Evolutionary conservation across 1,139 yeast genomes (phyloP).

Genomic region (Kodamaea fungicola): DNA sequence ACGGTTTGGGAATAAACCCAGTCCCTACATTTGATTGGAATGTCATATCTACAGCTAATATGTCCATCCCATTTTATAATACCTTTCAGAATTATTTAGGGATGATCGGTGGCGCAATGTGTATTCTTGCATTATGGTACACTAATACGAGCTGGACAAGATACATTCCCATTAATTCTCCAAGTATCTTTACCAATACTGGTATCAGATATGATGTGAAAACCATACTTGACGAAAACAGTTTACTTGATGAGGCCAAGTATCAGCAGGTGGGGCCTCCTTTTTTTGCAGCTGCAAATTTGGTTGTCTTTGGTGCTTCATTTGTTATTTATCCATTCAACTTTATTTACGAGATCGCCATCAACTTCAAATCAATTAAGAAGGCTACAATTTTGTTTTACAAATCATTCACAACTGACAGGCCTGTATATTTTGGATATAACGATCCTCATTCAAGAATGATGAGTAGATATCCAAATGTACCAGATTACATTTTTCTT

Average conservation of each 20-base stretch:
- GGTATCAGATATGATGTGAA: conserved; percentile 12
- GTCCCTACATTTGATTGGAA: conserved; percentile 17
- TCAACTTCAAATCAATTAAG: conserved; percentile 8
- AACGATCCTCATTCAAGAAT: conserved; percentile 13
- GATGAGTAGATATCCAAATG: conserved; percentile 14
- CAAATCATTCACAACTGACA: conserved; percentile 6
- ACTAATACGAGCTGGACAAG: conserved; percentile 14
- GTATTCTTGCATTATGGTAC: conserved; percentile 13
- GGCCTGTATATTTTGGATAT: conserved; percentile 12
- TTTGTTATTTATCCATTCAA: conserved; percentile 16
- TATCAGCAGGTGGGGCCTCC: conserved; percentile 34
- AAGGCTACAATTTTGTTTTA: conserved; percentile 6
- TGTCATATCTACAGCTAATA: conserved; percentile 7
- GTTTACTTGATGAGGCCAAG: conserved; percentile 12
- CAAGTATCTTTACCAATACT: conserved; percentile 11
- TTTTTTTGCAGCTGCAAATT: conserved; percentile 30
- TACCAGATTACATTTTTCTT: conserved; percentile 14
- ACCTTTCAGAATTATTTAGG: conserved; percentile 12
- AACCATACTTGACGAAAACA: conserved; percentile 7
- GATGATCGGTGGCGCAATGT: conserved; percentile 8
- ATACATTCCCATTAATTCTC: conserved; percentile 14
- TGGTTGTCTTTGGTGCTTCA: conserved; percentile 14
- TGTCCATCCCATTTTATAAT: conserved; percentile 10
- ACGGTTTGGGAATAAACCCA: conserved; percentile 17
- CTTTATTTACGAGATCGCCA: conserved; percentile 8